phyloP scores from a whole-genome alignment of 805 yeast species.

The Grigorovia yakushimaensis region DNA sequence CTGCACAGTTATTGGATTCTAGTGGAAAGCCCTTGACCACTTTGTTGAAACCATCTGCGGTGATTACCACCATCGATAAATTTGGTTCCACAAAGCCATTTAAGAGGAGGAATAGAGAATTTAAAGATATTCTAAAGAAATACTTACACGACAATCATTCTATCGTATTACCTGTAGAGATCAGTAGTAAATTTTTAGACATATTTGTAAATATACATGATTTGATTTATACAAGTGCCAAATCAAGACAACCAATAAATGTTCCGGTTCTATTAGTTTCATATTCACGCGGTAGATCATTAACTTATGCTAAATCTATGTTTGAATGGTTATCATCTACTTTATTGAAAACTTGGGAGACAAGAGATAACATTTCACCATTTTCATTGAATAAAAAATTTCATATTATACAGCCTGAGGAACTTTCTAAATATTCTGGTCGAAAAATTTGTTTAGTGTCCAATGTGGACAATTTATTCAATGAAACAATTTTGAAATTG shows the following conservation, averaged over 20 bases:
- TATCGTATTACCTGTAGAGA: slow-evolving; percentile 70
- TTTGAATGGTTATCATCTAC: slow-evolving; percentile 91
- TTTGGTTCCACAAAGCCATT: slow-evolving; percentile 57
- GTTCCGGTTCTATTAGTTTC: slow-evolving; percentile 72
- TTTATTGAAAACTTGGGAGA: slow-evolving; percentile 81
- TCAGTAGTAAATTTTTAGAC: slow-evolving; percentile 76
- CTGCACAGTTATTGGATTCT: slow-evolving; percentile 50
- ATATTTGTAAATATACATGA: slow-evolving; percentile 64
- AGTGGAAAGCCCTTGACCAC: slow-evolving; percentile 56
- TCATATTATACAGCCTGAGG: slow-evolving; percentile 47
- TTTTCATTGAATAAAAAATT: slow-evolving; percentile 58
- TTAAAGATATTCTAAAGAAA: slow-evolving; percentile 55
- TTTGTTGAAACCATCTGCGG: slow-evolving; percentile 68
- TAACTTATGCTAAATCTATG: slow-evolving; percentile 79
- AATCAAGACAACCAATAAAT: slow-evolving; percentile 29
- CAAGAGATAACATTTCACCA: slow-evolving; percentile 54
- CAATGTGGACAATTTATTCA: slow-evolving; percentile 52
- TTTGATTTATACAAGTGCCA: slow-evolving; percentile 35
- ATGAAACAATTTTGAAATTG: slow-evolving; percentile 42
- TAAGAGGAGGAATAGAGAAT: slow-evolving; percentile 51
- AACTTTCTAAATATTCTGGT: slow-evolving; percentile 45
- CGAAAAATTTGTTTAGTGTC: slow-evolving; percentile 77
- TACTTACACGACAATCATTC: slow-evolving; percentile 40
- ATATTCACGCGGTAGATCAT: slow-evolving; percentile 64
- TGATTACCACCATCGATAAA: slow-evolving; percentile 52